Base-by-base conservation (phyloP, 2,329 filamentous ascomycete genomes). In the Onygenales sp. region DNA sequence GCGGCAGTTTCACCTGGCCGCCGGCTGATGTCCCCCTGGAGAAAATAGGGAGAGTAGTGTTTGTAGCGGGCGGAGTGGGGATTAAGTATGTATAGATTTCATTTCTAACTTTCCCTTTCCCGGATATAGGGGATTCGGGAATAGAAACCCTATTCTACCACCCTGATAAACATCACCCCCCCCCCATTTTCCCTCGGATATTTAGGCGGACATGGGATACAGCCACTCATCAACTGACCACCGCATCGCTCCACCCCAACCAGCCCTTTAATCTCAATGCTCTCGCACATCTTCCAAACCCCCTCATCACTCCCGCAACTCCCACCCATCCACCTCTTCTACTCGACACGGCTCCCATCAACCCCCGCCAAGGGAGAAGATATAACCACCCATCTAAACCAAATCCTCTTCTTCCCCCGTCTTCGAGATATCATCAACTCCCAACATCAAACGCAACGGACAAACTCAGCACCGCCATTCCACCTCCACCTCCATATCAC, bases 1-100 rank as follows among this genome's bases (percentile, higher is more conserved):
- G 90, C 1, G 90, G 90, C 0, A 84, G 82, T 60, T 95, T 95
- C 63, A 78, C 85, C 3, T 95, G 84, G 75, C 90, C 90, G 0
- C 87, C 86, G 0, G 71, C 59, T 0, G 67, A 69, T 17, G 57
- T 78, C 17, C 69, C 77, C 47, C 56, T 67, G 2, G 62, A 65
- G 3, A 59, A 66, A 4, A 73, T 86, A 43, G 74, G 76, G 43
- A 82, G 79, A 52, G 76, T 86, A 5, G 79, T 95, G 3, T 84
- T 95, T 57, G 76, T 94, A 11, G 89, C 88, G 0, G 89, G 88
- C 1, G 89, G 89, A 1, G 84, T 94, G 21, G 89, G 89, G 0
- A 84, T 94, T 54, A 94, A 94, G 80, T 82, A 68, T 58, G 77
- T 63, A 43, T 27, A 41, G 7, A 39, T 7, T 13, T 21, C 44